Conservation (phyloP, 768 basidiomycete species). For the Leucocoprinus leucothites region DNA sequence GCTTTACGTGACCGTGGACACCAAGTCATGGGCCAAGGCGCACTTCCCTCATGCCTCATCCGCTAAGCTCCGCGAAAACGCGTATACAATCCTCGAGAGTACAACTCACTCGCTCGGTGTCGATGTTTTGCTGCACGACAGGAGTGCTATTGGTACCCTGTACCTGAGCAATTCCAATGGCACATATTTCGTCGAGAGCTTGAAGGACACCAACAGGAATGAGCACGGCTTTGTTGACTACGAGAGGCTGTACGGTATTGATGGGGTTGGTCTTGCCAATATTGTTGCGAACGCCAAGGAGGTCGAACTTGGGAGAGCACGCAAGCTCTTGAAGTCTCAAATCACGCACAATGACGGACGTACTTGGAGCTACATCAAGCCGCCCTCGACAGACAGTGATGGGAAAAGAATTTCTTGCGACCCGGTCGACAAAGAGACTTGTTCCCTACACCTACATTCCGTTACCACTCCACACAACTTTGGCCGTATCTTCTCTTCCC, state of each 20-base stretch:
- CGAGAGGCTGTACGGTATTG: constrained; percentile 81
- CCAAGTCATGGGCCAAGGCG: constrained; percentile 81
- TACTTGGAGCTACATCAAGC: constrained; percentile 67
- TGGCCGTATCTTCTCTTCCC: constrained; percentile 91
- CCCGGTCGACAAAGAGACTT: constrained; percentile 48
- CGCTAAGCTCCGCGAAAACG: constrained; percentile 80
- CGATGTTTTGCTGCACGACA: constrained; percentile 80
- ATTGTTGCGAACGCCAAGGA: constrained; percentile 80
- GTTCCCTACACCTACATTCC: constrained; percentile 90
- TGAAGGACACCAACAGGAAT: constrained; percentile 93
- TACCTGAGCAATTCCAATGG: constrained; percentile 97
- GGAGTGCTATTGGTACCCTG: constrained; percentile 74
- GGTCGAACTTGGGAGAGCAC: constrained; percentile 65
- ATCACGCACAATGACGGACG: constrained; percentile 93
- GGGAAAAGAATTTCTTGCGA: constrained; percentile 67
- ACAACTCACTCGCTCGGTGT: constrained; percentile 92
- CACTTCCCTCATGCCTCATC: constrained; percentile 89
- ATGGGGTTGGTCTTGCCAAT: constrained; percentile 92
- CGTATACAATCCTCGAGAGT: constrained; percentile 94
- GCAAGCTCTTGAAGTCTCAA: constrained; percentile 71
- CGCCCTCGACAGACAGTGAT: constrained; percentile 54
- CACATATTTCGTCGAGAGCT: constrained; percentile 88
- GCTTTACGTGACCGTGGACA: constrained; percentile 84
- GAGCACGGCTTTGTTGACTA: constrained; percentile 88
- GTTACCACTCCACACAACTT: constrained; percentile 92